Evolutionary conservation across 345 rosid genomes (phyloP), one percentile per base, ranked within the genome.

Genomic region (Sonneratia caseolaris): DNA sequence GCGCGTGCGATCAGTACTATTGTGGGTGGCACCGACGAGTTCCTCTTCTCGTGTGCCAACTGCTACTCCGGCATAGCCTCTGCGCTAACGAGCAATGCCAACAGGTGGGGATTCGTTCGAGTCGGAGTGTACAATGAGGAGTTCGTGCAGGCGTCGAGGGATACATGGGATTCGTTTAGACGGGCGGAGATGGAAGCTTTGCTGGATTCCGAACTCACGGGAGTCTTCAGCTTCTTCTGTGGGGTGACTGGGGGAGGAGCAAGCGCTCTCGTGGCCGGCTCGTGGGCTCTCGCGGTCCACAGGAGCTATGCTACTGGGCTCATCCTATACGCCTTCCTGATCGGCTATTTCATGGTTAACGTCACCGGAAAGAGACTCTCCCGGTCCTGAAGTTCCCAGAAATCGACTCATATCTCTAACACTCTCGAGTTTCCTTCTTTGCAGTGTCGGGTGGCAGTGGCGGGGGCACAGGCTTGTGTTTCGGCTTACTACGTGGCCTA

Each of bases 401-500:
- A 4, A 65, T 65, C 8, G 68, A 32, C 35, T 65, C 19, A 18
- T 9, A 42, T 67, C 0, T 40, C 48, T 42, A 22, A 22, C 35
- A 62, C 7, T 0, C 7, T 62, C 51, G 13, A 47, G 15, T 13
- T 42, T 42, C 7, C 7, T 42, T 13, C 74, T 74, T 75, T 79
- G 27, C 92, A 94, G 98, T 79, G 86, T 70, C 86, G 89, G 43
- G 71, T 89, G 74, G 92, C 77, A 36, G 76, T 87, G 87, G 87
- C 85, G 13, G 88, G 94, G 97, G 72, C 83, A 40, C 96, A 88
- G 76, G 93, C 93, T 1, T 88, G 96, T 70, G 87, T 94, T 61
- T 74, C 86, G 27, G 97, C 96, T 12, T 91, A 91, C 83, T 94
- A 89, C 69, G 86, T 88, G n/a, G 93, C 91, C 69, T 93, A 91